These are phyloP conservation scores for Globisporangium abappressorium DNA, from an alignment of 352 stramenopile species.

Conservation along the genomic window DNA sequence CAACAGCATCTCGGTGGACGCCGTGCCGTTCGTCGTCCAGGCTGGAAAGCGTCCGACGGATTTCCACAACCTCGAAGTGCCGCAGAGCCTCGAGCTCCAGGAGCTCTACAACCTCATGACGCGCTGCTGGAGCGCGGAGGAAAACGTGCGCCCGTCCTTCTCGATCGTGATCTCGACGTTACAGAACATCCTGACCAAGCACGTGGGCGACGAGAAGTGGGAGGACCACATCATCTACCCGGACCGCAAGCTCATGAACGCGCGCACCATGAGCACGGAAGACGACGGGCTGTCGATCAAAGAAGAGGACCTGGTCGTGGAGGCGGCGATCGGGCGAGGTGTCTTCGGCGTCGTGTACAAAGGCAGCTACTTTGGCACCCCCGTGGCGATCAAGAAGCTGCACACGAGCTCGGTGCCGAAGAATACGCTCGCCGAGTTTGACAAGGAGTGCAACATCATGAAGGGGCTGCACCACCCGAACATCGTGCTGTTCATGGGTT, in stretches of 20 bases:
- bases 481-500: slow-evolving; percentile 98
- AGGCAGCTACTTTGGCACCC: slow-evolving; percentile 80
- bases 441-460: slow-evolving; percentile 86
- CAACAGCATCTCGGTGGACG: slow-evolving; percentile 75
- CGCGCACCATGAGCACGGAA: slow-evolving; percentile 37
- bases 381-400: slow-evolving; percentile 83
- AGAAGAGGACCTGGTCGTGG: slow-evolving; percentile 72
- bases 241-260: slow-evolving; percentile 69
- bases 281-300: slow-evolving; percentile 76
- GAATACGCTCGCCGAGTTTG: slow-evolving; percentile 78
- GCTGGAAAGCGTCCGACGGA: slow-evolving; percentile 75
- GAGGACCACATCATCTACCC: slow-evolving; percentile 83
- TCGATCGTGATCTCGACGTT: slow-evolving; percentile 77
- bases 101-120: slow-evolving; percentile 69
- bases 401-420: slow-evolving; percentile 75
- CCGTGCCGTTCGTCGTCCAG: slow-evolving; percentile 78
- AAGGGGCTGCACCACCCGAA: slow-evolving; percentile 95
- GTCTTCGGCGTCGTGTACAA: slow-evolving; percentile 85
- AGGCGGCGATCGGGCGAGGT: slow-evolving; percentile 65
- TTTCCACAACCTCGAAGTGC: slow-evolving; percentile 59
- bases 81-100: slow-evolving; percentile 49
- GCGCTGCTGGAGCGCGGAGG: slow-evolving; percentile 75
- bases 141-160: slow-evolving; percentile 73
- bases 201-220: slow-evolving; percentile 76
- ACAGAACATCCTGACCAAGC: slow-evolving; percentile 60